A percentile compares a stretch with the other conserved stretches of the same genome.
Conservation (phyloP, 139 green algal genomes). For the Closterium sp. region DNA sequence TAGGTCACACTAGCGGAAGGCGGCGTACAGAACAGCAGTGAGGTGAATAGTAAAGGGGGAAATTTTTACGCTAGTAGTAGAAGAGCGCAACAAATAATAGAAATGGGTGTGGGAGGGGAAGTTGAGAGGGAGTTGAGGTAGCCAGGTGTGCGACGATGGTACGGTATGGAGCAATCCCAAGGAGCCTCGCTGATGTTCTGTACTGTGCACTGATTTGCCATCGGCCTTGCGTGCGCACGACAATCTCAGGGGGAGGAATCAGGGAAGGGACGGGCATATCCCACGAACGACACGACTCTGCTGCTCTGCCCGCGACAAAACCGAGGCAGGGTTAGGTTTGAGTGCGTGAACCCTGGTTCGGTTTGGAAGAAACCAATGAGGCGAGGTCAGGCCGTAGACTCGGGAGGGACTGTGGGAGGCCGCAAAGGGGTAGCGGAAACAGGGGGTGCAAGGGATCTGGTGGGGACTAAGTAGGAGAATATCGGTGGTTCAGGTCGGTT, state of each 20-base stretch:
- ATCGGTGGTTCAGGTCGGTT: no score
- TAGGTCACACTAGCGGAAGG: neutral
- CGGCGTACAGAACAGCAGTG: neutral
- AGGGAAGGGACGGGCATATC: no score
- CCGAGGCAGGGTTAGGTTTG: neutral
- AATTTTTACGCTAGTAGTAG: no score
- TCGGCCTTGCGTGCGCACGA: no score
- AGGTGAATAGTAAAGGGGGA: neutral
- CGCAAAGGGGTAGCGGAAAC: neutral
- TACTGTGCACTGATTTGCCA: no score
- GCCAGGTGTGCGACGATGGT: neutral
- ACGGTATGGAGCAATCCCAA: neutral
- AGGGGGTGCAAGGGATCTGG: neutral
- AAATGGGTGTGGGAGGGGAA: neutral
- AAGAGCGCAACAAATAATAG: no score
- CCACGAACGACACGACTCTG: neutral
- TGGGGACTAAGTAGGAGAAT: no score
- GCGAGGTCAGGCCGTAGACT: neutral
- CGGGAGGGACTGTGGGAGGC: neutral
- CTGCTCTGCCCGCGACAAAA: neutral
- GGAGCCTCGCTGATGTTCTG: no score
- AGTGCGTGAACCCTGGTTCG: neutral
- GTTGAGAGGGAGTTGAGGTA: neutral
- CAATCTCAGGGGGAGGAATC: no score
- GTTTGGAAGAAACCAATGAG: neutral